Conservation (phyloP, 139 green algal species). For the Chlamydomonas sp. region DNA sequence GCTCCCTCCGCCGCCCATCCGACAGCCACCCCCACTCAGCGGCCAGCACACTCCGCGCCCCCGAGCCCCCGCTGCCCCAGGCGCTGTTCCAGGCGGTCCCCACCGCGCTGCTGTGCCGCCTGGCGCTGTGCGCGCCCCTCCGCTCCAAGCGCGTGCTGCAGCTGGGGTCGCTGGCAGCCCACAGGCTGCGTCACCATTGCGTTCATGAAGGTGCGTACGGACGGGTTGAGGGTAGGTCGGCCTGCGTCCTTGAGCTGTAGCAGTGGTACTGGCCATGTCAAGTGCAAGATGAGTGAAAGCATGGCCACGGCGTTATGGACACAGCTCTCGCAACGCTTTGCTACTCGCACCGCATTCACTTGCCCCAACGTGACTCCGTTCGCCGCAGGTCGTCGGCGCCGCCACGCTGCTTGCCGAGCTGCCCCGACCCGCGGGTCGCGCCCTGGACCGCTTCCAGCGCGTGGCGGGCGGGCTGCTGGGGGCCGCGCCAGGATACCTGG, state of each 20-base stretch:
- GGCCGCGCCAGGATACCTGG: conserved; percentile 14
- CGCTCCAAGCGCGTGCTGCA: neutral
- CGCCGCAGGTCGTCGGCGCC: conserved; percentile 30
- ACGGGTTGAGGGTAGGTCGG: neutral
- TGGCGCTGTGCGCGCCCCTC: conserved; percentile 5
- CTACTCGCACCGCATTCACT: neutral
- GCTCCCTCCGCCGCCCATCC: no score
- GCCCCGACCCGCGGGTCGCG: conserved; percentile 5
- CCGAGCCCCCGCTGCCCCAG: neutral
- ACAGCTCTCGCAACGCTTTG: neutral
- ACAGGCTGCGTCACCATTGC: conserved; percentile 1
- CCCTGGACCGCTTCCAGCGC: conserved; percentile 17
- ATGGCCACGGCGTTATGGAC: neutral
- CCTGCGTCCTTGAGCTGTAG: neutral
- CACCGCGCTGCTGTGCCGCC: neutral
- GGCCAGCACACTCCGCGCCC: neutral
- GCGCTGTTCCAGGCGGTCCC: conserved; percentile 29
- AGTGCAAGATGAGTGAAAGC: neutral
- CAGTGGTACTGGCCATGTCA: neutral
- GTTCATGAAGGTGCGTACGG: neutral
- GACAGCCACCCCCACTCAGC: no score
- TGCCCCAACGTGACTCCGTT: neutral
- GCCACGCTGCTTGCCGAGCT: conserved; percentile 33
- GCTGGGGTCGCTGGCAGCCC: conserved; percentile 8
- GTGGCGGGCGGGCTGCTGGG: conserved; percentile 21